A percentile compares a stretch with the other conserved stretches of the same genome.
phyloP scores from a whole-genome alignment of 1,284 basidiomycete genomes.

The Polyporus tsugae region DNA sequence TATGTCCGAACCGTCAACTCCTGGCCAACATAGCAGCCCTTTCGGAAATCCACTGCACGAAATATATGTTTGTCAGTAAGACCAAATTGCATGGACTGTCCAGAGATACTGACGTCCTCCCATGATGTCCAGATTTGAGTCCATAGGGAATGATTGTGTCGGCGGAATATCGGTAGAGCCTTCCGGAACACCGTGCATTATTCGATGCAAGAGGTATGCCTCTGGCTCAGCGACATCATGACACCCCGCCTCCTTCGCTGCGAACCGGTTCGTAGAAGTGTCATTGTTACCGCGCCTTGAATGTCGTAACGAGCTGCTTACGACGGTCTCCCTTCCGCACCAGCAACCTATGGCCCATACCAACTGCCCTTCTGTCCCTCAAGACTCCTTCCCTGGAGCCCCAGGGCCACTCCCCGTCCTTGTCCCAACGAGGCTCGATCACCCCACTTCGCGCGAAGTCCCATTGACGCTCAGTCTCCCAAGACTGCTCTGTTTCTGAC shows the following conservation, averaged over 20 bases:
- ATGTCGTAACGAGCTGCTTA: conserved; percentile 51
- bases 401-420: conserved; percentile 64
- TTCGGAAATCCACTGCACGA: conserved; percentile 88
- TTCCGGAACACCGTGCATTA: conserved; percentile 89
- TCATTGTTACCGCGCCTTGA: conserved; percentile 1
- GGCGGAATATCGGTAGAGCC: conserved; percentile 83
- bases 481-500: conserved; percentile 45
- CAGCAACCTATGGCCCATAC: conserved; percentile 80
- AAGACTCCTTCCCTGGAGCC: conserved; percentile 58
- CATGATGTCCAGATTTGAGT: conserved; percentile 94
- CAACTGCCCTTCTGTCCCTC: conserved; percentile 77
- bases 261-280: conserved; percentile 23
- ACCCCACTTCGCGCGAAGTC: conserved; percentile 65
- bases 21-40: conserved; percentile 99
- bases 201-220: conserved; percentile 83
- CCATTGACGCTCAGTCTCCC: conserved; percentile 60
- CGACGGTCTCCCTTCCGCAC: conserved; percentile 75
- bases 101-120: conserved; percentile 73
- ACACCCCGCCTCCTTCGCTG: conserved; percentile 62
- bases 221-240: conserved; percentile 61
- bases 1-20: conserved; percentile 97
- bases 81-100: not conserved
- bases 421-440: conserved; percentile 75
- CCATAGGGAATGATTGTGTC: conserved; percentile 87
- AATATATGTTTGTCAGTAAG: not conserved